Evolutionary conservation across 345 rosid genomes (phyloP).

Genomic region (Arabidopsis suecica): DNA sequence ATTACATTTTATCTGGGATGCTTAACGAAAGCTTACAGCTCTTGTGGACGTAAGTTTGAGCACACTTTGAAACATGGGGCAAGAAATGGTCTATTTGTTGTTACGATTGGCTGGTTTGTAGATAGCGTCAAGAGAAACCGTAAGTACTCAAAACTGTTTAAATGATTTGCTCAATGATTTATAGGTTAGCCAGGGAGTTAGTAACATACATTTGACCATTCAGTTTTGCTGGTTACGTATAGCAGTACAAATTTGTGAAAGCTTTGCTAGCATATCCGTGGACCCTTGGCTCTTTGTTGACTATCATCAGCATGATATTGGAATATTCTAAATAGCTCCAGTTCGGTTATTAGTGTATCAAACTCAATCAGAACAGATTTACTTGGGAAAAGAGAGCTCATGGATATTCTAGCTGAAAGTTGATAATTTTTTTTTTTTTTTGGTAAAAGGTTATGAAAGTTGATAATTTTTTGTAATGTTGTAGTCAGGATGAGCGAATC

Average conservation of each 20-base stretch:
- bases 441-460: no score
- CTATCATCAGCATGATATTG: neutral
- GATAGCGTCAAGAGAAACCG: constrained; percentile 91
- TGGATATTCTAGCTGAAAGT: constrained; percentile 14
- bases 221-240: neutral
- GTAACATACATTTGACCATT: constrained; percentile 3
- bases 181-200: neutral
- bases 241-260: neutral
- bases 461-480: constrained; percentile 11
- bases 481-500: constrained; percentile 93
- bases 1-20: constrained; percentile 30
- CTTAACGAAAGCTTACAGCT: constrained; percentile 75
- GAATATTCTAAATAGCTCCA: neutral
- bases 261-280: neutral
- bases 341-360: neutral
- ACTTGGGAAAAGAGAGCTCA: constrained; percentile 3
- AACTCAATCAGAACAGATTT: neutral
- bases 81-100: constrained; percentile 76
- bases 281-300: neutral
- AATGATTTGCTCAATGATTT: neutral
- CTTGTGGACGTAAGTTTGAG: constrained; percentile 87
- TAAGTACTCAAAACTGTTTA: constrained; percentile 31
- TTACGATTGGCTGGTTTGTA: constrained; percentile 92
- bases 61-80: constrained; percentile 90
- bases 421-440: no score